Base-by-base conservation (phyloP, 306 rosid species). In the Cucurbita maxima region DNA sequence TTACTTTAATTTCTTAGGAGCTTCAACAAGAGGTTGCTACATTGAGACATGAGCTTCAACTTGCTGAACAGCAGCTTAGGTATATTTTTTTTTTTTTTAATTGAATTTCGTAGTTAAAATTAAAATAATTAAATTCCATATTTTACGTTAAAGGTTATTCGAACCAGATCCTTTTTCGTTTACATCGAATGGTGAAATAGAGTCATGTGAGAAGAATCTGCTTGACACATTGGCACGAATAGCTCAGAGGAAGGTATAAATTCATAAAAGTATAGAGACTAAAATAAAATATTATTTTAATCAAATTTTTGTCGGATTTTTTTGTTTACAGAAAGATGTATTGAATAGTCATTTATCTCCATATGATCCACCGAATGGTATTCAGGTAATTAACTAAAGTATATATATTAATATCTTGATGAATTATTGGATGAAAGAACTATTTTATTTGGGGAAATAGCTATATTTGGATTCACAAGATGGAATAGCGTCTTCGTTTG, bases 61-160 rank as follows among this genome's bases (percentile, higher is more conserved):
- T 88, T 77, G 86, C 85, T 0, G 94, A 93, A 73, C 92, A 88
- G 62, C 96, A 87, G n/a, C 74, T 93, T 70, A 85, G 98, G 98
- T 93, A 2, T 55, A 30, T 6, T 40, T 6, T 11, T 11, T 58
- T 30, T 30, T 2, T 30, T 30, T 30, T 30, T 2, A 30, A 30
- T 30, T 30, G 34, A 30, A 30, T 30, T 30, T 30, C 1, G 34
- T 30, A 30, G 2, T 30, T 30, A 2, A 30, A 30, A 30, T 30
- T 30, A 30, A 30, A 30, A 30, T 30, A 30, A 30, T 30, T 30
- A 0, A 30, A 30, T 30, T 30, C 34, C 34, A 2, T 30, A 30
- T 30, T 22, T 25, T 18, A 22, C 1, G 10, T 4, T 1, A 53
- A 53, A 50, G 98, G 82, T 62, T 83, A 63, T 88, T 75, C 43